These are phyloP conservation scores for Takashimella tepidaria DNA, from an alignment of 1,284 basidiomycete genomes.

Conservation along the genomic window DNA sequence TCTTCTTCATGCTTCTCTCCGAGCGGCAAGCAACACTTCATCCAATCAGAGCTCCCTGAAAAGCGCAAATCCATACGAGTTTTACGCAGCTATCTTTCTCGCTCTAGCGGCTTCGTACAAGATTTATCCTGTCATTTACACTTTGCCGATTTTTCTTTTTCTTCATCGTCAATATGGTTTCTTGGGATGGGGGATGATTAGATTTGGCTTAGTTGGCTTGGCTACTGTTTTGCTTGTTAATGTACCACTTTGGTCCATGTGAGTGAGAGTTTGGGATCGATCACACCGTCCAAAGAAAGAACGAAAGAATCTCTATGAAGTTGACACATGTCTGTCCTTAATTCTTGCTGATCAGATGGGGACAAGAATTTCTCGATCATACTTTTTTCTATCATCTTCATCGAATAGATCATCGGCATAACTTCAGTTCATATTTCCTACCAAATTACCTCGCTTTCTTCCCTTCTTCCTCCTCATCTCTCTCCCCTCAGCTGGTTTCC, in stretches of 20 bases:
- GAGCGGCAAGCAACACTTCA: background rate
- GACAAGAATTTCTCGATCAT: slow-evolving; percentile 82
- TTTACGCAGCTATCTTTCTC: slow-evolving; percentile 61
- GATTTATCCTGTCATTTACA: slow-evolving; percentile 91
- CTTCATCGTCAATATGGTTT: slow-evolving; percentile 51
- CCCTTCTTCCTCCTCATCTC: slow-evolving; percentile 6
- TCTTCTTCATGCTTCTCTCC: slow-evolving; percentile 54
- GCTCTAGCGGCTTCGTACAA: slow-evolving; percentile 88
- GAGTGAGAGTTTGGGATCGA: too few species aligned
- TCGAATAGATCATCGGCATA: slow-evolving; percentile 92
- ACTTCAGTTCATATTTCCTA: slow-evolving; percentile 97
- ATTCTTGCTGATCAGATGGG: slow-evolving; percentile 85
- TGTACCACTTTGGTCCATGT: slow-evolving; percentile 69
- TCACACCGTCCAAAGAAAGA: too few species aligned
- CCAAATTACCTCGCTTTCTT: slow-evolving; percentile 68
- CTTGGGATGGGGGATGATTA: slow-evolving; percentile 57
- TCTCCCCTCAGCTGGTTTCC: slow-evolving; percentile 43
- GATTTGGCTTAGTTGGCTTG: slow-evolving; percentile 65
- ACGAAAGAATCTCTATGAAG: too few species aligned
- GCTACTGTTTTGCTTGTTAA: slow-evolving; percentile 66
- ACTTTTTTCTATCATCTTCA: slow-evolving; percentile 90
- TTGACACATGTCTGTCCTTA: slow-evolving; percentile 1
- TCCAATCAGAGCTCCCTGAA: background rate
- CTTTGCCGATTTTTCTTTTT: slow-evolving; percentile 64
- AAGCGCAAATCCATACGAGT: slow-evolving; percentile 31